Base-by-base conservation (phyloP, 345 rosid species). In the Toxicodendron radicans region DNA sequence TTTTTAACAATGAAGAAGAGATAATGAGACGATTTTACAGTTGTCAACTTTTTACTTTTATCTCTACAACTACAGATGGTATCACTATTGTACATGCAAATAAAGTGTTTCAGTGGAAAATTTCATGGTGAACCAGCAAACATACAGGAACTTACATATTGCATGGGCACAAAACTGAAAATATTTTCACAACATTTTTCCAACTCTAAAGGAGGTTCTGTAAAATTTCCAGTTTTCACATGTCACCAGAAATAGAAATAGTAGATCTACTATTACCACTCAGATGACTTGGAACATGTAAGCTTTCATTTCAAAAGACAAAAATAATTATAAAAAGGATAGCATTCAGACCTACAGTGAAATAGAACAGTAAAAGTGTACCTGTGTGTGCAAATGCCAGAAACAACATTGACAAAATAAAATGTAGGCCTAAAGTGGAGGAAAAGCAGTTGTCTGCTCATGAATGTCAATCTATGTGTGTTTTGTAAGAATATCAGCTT, bases 331-430 rank as follows among this genome's bases (percentile, higher is more conserved):
- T 45, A 45, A 30, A 27, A 51, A 64, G 2, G 51, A 41, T 20
- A 20, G 16, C 41, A 41, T 64, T 5, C 51, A 20, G 67, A 64
- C 30, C 45, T 45, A 45, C 17, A 64, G 7, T 12, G 53, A 43
- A 21, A 32, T 18, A 35, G 14, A 63, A 38, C 49, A 62, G 66
- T 62, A 35, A 18, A 16, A 33, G 14, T 8, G 38, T 32, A 27
- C 18, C 66, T 7, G 24, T 65, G 27, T 20, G n/a, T 21, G 33
- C 52, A 49, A 48, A 54, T 9, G 45, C 21, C 63, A 38, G 32
- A 56, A 70, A 56, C 41, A 51, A 70, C 24, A 56, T 68, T 24
- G 38, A 51, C 3, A 49, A n/a, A 68, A 30, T 4, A 68, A 68
- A 18, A 51, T 27, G 24, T 17, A 61, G 18, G 27, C 24, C 43